phyloP scores from a whole-genome alignment of 768 basidiomycete species.

The Multifurca ochricompacta region DNA sequence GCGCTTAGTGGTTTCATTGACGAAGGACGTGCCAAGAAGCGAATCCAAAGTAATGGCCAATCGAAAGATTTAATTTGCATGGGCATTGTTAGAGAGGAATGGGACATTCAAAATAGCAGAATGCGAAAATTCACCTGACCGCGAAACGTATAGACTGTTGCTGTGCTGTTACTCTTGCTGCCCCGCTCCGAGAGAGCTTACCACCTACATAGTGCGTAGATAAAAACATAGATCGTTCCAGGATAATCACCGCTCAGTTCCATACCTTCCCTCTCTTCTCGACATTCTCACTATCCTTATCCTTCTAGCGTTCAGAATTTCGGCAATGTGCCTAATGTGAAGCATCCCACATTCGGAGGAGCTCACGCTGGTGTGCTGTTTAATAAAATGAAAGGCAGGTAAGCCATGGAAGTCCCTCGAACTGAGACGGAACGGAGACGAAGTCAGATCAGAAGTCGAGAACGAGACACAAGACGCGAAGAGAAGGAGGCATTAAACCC shows the following conservation, averaged over 20 bases:
- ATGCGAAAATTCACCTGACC: not conserved
- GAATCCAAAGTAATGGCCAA: not conserved
- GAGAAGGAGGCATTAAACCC: not conserved
- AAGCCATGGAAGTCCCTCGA: not conserved
- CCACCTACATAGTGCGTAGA: too few relatives aligned
- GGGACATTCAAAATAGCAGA: slow-evolving; percentile 10
- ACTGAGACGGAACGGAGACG: not conserved
- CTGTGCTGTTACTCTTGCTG: not conserved
- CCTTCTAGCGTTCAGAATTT: not conserved
- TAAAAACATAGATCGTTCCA: too few relatives aligned
- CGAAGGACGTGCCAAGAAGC: slow-evolving; percentile 5
- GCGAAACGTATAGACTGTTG: not conserved
- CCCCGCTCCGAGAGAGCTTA: not conserved
- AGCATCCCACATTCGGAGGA: not conserved
- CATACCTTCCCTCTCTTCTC: too few relatives aligned
- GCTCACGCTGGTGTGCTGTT: not conserved
- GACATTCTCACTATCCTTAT: too few relatives aligned
- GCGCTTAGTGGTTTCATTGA: slow-evolving; percentile 12
- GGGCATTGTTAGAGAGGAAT: slow-evolving; percentile 16
- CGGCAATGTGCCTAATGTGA: not conserved
- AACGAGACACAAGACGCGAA: too few relatives aligned
- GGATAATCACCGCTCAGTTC: too few relatives aligned
- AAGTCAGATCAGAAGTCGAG: too few relatives aligned
- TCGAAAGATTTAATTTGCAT: slow-evolving; percentile 5
- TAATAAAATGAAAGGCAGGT: not conserved